These are phyloP conservation scores for Diaporthe sp. DNA, from an alignment of 2,329 filamentous ascomycete species.

Conservation along the genomic window DNA sequence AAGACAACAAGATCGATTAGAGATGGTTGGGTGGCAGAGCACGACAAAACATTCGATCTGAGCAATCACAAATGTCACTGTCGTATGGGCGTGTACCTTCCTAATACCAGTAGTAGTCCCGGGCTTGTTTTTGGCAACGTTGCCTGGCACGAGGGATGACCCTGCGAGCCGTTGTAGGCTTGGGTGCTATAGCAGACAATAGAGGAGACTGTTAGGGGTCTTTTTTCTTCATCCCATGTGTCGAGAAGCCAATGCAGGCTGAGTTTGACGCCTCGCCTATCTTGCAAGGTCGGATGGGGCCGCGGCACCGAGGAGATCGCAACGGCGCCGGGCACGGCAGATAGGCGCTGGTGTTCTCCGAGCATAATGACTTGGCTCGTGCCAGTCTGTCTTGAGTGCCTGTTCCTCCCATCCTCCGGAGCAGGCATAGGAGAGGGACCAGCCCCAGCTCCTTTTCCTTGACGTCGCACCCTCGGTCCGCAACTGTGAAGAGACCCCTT, in stretches of 20 bases:
- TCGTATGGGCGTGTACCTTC: conserved; percentile 2
- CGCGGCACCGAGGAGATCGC: conserved; percentile 6
- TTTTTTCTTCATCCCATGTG: background rate
- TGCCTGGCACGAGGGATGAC: background rate
- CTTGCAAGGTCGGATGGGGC: conserved; percentile 15
- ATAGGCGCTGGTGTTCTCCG: conserved; percentile 16
- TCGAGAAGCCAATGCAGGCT: conserved; percentile 14
- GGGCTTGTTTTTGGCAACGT: background rate
- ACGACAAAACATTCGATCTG: background rate
- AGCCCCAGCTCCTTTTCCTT: background rate
- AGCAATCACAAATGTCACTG: conserved; percentile 12
- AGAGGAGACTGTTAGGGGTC: background rate
- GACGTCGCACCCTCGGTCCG: conserved; percentile 12
- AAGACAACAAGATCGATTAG: background rate
- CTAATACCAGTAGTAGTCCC: background rate
- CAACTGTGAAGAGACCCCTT: background rate
- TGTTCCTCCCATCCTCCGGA: background rate
- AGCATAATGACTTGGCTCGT: conserved; percentile 8
- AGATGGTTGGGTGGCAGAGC: background rate
- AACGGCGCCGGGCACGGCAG: conserved; percentile 30
- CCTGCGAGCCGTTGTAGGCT: conserved; percentile 6
- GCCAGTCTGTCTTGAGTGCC: background rate
- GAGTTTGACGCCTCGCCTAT: conserved; percentile 12
- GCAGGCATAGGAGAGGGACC: background rate
- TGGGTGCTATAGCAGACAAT: background rate